Percentiles rank a stretch among this genome's conserved stretches.
phyloP scores from a whole-genome alignment of 768 basidiomycete genomes.

The Tremella yokohamensis region DNA sequence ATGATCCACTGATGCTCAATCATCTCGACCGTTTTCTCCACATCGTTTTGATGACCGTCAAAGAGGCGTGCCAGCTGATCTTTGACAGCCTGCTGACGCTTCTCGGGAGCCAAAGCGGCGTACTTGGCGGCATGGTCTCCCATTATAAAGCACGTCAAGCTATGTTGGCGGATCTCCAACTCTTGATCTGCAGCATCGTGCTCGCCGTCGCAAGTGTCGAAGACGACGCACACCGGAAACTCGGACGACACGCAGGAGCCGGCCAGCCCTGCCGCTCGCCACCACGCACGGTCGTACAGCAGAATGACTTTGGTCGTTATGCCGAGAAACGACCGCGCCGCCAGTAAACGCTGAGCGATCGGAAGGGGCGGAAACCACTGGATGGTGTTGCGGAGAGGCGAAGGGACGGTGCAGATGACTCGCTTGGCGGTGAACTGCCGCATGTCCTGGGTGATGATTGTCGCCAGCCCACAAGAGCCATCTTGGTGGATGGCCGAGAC shows the following conservation, averaged over 20 bases:
- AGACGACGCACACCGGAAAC: not conserved
- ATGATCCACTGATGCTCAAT: not conserved
- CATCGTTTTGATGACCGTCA: not conserved
- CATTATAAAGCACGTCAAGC: not conserved
- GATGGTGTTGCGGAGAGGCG: not conserved
- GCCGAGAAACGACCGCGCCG: not conserved
- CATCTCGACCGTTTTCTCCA: not conserved
- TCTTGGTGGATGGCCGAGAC: not conserved
- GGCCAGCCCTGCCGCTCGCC: not conserved
- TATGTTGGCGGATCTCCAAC: not conserved
- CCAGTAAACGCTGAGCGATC: not conserved
- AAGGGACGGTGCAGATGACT: slow-evolving; percentile 3
- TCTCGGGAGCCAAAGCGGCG: not conserved
- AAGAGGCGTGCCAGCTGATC: not conserved
- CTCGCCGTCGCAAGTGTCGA: slow-evolving; percentile 1
- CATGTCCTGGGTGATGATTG: not conserved
- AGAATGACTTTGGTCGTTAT: not conserved
- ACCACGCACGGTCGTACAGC: slow-evolving; percentile 2
- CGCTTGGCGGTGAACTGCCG: not conserved
- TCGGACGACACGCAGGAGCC: not conserved
- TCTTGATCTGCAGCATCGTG: not conserved
- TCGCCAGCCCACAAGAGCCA: not conserved
- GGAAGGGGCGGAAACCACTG: not conserved
- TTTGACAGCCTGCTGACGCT: not conserved
- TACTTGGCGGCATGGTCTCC: slow-evolving; percentile 3